Evolutionary conservation across 495 filamentous ascomycete genomes (phyloP), one percentile per base, ranked within the genome.

Genomic region (Sordaria brevicollis): DNA sequence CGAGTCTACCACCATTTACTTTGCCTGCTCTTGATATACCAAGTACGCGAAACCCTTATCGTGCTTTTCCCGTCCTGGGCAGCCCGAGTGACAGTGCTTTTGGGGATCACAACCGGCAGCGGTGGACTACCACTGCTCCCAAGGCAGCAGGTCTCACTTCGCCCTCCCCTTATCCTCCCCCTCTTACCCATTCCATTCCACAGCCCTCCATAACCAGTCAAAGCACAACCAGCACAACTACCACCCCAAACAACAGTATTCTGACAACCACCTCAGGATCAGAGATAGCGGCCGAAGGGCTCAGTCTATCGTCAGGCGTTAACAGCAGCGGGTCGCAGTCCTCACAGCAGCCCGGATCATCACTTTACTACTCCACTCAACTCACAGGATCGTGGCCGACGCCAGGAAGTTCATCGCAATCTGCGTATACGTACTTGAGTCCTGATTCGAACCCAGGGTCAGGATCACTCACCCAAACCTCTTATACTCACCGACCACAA

Each of bases 301-400:
- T 90, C 66, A 89, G 85, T 74, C 87, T 89, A 68, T 83, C 85
- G n/a, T 84, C 90, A 13, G 85, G 86, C 70, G 74, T 89, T 4
- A 84, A 86, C 75, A 86, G 79, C 70, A 81, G 79, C 72, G 85
- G 81, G 73, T 83, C 87, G n/a, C 79, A 81, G 31, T 76, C 81
- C 71, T 84, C 86, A 19, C 83, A 82, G 31, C 67, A 72, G 17
- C 75, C 80, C 78, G 71, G 85, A 78, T 69, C 83, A 75, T 75
- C 83, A 71, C 68, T 83, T 73, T 72, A 82, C 66, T 84, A 85
- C 54, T 81, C 84, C 35, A 80, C 83, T 71, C 82, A 84, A n/a
- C 76, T 81, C 54, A 73, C 81, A 67, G 86, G 81, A 70, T 83
- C 74, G 69, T 86, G 78, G 83, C 80, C 82, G 68, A 86, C 83